phyloP scores from a whole-genome alignment of 1,139 yeast genomes.

The Fermentozyma sake region DNA sequence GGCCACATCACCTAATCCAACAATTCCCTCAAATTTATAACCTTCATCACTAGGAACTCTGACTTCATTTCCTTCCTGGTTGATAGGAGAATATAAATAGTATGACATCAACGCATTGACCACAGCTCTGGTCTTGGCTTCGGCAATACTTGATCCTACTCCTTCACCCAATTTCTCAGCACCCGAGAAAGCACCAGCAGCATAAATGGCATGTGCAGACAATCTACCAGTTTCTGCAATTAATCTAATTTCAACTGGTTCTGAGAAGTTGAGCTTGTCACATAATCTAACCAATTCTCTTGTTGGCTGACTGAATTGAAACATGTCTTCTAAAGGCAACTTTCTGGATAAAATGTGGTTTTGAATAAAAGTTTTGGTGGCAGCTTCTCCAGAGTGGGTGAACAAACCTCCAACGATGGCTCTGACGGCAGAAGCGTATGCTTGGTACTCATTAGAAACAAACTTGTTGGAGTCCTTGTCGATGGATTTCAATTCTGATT shows the following conservation, averaged over 20 bases:
- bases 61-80: conserved; percentile 35
- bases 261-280: conserved; percentile 68
- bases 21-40: conserved; percentile 43
- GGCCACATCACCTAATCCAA: conserved; percentile 54
- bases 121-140: conserved; percentile 90
- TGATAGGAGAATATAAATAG: conserved; percentile 83
- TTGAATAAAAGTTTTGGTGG: conserved; percentile 60
- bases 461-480: conserved; percentile 19
- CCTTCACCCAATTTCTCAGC: conserved; percentile 87
- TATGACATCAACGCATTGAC: conserved; percentile 88
- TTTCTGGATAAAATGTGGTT: conserved; percentile 77
- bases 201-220: conserved; percentile 78
- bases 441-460: conserved; percentile 31
- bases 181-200: conserved; percentile 90
- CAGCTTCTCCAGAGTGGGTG: conserved; percentile 59
- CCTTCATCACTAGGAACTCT: conserved; percentile 57
- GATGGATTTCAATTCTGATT: conserved; percentile 20
- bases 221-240: conserved; percentile 91
- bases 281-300: conserved; percentile 78
- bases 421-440: conserved; percentile 57
- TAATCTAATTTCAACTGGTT: conserved; percentile 71
- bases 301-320: conserved; percentile 81
- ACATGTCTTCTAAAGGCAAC: conserved; percentile 66
- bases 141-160: conserved; percentile 85
- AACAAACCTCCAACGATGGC: conserved; percentile 71